A percentile compares a stretch with the other conserved stretches of the same genome.
Evolutionary conservation across 768 basidiomycete genomes (phyloP).

Genomic region (Kondoa subrosea): DNA sequence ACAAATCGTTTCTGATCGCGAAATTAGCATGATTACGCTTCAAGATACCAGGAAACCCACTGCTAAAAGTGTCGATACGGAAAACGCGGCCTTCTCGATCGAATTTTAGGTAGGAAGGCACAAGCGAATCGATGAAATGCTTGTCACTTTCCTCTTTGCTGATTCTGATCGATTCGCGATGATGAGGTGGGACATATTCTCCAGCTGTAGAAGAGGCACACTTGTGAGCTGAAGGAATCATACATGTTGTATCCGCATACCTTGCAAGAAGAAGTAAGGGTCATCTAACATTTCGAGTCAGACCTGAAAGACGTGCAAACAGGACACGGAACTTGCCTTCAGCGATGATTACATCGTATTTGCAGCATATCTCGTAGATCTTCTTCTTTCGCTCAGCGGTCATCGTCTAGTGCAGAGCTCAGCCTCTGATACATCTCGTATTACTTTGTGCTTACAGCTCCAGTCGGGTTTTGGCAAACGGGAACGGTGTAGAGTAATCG

Average conservation of each 20-base stretch:
- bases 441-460: conserved; percentile 39
- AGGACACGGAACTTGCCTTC: conserved; percentile 33
- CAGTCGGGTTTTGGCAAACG: conserved; percentile 71
- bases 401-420: conserved; percentile 28
- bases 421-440: not conserved
- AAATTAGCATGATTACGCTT: not conserved
- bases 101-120: conserved; percentile 37
- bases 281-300: not conserved
- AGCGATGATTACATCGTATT: conserved; percentile 44
- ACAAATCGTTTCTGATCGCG: not conserved
- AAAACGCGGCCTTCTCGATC: conserved; percentile 72
- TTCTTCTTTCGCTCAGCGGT: conserved; percentile 56
- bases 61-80: conserved; percentile 62
- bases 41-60: conserved; percentile 35
- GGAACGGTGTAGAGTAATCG: conserved; percentile 46
- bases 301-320: too few species aligned
- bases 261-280: conserved; percentile 29
- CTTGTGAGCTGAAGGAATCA: too few species aligned
- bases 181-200: not conserved
- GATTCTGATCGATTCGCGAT: not conserved
- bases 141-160: conserved; percentile 9
- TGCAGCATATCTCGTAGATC: conserved; percentile 65
- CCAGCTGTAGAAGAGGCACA: too few species aligned
- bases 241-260: too few species aligned
- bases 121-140: conserved; percentile 24